Evolutionary conservation across 345 rosid genomes (phyloP).

Genomic region (Murraya paniculata): DNA sequence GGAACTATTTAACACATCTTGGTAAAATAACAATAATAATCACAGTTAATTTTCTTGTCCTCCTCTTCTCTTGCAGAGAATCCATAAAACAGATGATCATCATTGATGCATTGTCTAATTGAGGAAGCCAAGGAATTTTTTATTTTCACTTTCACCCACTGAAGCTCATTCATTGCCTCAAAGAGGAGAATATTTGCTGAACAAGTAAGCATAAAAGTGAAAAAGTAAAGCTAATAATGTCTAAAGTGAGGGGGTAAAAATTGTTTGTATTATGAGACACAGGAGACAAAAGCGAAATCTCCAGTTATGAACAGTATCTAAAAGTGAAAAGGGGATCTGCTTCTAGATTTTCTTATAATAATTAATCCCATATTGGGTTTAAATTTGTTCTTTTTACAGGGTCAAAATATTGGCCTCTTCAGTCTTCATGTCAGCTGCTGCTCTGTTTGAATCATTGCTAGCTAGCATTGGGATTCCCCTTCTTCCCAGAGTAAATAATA

Average conservation of each 20-base stretch:
- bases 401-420: slow-evolving; percentile 5
- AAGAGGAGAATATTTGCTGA: slow-evolving; percentile 9
- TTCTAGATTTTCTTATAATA: not conserved
- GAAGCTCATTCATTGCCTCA: not conserved
- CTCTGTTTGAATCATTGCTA: not conserved
- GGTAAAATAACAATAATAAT: too few relatives aligned
- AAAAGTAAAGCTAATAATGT: slow-evolving; percentile 2
- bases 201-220: slow-evolving; percentile 11
- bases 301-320: not conserved
- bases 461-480: slow-evolving; percentile 12
- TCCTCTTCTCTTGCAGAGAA: too few relatives aligned
- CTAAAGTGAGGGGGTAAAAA: not conserved
- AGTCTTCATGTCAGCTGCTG: not conserved
- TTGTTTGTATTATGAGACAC: not conserved
- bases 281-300: slow-evolving; percentile 9
- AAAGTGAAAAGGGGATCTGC: not conserved
- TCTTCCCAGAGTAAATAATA: not conserved
- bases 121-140: not conserved
- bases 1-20: too few relatives aligned
- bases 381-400: not conserved
- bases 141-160: not conserved
- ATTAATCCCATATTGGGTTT: not conserved
- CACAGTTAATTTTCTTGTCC: too few relatives aligned
- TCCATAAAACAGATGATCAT: not conserved
- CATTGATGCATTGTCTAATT: not conserved